Percentiles rank a stretch among this genome's conserved stretches.
These are phyloP conservation scores for Cyphellophora europaea DNA, from an alignment of 2,329 filamentous ascomycete species.

Conservation along the genomic window DNA sequence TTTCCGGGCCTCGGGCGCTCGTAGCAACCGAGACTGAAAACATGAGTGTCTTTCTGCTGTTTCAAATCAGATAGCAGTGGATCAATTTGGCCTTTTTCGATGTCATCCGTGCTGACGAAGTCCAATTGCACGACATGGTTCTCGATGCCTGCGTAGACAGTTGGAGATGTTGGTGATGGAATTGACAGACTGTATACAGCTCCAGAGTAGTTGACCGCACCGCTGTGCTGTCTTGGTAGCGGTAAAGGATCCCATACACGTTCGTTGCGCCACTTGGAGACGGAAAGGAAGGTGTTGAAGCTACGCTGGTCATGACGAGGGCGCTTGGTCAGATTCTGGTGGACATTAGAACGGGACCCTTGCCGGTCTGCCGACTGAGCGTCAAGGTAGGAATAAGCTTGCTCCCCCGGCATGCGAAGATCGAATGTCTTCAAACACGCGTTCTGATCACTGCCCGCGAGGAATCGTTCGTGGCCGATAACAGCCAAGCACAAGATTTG, in stretches of 20 bases:
- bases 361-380: slow-evolving; percentile 5
- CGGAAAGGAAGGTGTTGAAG: slow-evolving; percentile 34
- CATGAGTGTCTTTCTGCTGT: slow-evolving; percentile 4
- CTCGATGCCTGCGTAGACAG: slow-evolving; percentile 35
- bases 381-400: slow-evolving; percentile 24
- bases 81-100: slow-evolving; percentile 16
- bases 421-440: slow-evolving; percentile 55
- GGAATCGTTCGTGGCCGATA: slow-evolving; percentile 46
- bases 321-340: neutral
- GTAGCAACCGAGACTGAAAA: slow-evolving; percentile 32
- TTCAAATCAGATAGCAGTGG: neutral
- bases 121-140: slow-evolving; percentile 33
- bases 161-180: slow-evolving; percentile 34
- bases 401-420: slow-evolving; percentile 40
- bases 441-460: slow-evolving; percentile 49
- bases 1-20: slow-evolving; percentile 28
- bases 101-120: slow-evolving; percentile 34
- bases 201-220: slow-evolving; percentile 26
- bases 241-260: slow-evolving; percentile 14
- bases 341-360: neutral
- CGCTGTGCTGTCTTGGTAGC: neutral
- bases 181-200: slow-evolving; percentile 35
- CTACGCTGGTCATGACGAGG: slow-evolving; percentile 18
- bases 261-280: slow-evolving; percentile 13
- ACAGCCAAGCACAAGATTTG: slow-evolving; percentile 50